Base-by-base conservation (phyloP, 2,329 filamentous ascomycete genomes). In the Colletotrichum eleusines region DNA sequence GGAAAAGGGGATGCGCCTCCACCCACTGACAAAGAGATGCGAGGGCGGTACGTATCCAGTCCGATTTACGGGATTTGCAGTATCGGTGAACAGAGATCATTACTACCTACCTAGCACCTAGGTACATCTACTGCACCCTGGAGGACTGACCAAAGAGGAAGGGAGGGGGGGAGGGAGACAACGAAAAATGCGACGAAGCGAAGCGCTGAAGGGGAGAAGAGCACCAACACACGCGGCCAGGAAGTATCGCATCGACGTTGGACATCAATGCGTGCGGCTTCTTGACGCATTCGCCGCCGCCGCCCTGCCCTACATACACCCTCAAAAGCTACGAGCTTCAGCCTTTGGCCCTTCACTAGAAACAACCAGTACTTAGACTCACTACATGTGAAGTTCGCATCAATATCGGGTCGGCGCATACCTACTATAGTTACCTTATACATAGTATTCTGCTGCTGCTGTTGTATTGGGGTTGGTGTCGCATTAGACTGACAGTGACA, bases 61-160 rank as follows among this genome's bases (percentile, higher is more conserved):
- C 59, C 59, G 46, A 62, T 62, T 40, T 62, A 62, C 59, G 59
- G 59, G 59, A 23, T n/a, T 62, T 53, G 59, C 59, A 63, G 60
- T 50, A 28, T 53, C 46, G 46, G 46, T 53, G 23, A 26, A 31
- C 14, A n/a, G n/a, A 28, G n/a, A 44, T 26, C 26, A 53, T 51
- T 51, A 38, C 35, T 14, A 38, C 11, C 11, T 40, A 38, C 35
- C 4, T 33, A 33, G 31, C 12, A 38, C 3, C 11, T 38, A 38
- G 35, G 9, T 38, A 2, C 9, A n/a, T n/a, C n/a, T n/a, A n/a
- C n/a, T n/a, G n/a, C n/a, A n/a, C n/a, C n/a, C n/a, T n/a, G n/a
- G n/a, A n/a, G n/a, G n/a, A n/a, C n/a, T n/a, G n/a, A n/a, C n/a
- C 6, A 18, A 18, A 40, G 14, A n/a, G 0, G 18, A 11, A 44